Percentiles rank a stretch among this genome's conserved stretches.
Conservation (phyloP, 2,329 filamentous ascomycete genomes). For the Aspergillus novoparasiticus region DNA sequence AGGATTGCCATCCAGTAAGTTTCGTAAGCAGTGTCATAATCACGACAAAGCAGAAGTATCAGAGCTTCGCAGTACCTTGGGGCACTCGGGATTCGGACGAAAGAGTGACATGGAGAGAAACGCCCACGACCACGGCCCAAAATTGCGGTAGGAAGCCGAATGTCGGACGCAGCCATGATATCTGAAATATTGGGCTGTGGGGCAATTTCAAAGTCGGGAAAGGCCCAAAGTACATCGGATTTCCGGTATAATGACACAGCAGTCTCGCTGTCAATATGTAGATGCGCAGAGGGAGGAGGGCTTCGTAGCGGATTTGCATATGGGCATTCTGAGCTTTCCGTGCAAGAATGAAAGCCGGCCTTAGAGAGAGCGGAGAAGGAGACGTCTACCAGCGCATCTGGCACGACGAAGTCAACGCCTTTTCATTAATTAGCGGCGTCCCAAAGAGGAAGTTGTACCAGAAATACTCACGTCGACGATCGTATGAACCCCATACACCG, state of each 20-base stretch:
- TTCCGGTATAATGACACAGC: constrained; percentile 20
- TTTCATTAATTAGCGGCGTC: background rate
- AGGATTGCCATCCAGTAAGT: constrained; percentile 24
- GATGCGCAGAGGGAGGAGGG: constrained; percentile 12
- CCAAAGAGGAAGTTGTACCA: background rate
- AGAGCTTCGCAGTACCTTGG: constrained; percentile 22
- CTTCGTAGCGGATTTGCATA: constrained; percentile 5
- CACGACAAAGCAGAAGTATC: constrained; percentile 23
- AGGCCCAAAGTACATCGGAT: constrained; percentile 21
- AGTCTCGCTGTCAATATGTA: constrained; percentile 22
- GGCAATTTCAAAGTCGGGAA: constrained; percentile 9
- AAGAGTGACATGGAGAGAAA: constrained; percentile 3
- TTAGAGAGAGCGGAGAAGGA: constrained; percentile 14
- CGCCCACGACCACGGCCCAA: constrained; percentile 16
- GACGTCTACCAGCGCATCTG: constrained; percentile 14
- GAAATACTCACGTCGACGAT: constrained; percentile 21
- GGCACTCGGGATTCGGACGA: constrained; percentile 20
- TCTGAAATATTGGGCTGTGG: background rate
- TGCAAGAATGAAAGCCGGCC: constrained; percentile 20
- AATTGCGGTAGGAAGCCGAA: constrained; percentile 15
- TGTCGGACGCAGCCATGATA: constrained; percentile 22
- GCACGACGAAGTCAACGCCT: constrained; percentile 21
- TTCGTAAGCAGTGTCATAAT: constrained; percentile 12
- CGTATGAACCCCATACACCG: constrained; percentile 30
- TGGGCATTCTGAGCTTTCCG: constrained; percentile 10